phyloP scores from a whole-genome alignment of 495 filamentous ascomycete species.

The Lentithecium fluviatile region DNA sequence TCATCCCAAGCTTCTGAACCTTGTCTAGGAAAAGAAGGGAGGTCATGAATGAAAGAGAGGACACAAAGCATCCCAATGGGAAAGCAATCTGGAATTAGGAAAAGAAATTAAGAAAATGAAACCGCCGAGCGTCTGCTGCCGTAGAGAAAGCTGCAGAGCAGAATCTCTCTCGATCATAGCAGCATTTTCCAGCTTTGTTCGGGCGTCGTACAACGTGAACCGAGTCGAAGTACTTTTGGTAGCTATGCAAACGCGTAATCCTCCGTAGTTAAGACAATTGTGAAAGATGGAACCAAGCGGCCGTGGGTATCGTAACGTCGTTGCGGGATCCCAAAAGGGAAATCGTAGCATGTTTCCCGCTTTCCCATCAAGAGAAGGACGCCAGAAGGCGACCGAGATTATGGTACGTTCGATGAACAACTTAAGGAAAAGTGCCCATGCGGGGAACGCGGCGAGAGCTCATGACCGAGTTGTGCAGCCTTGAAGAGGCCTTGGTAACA shows the following conservation, averaged over 20 bases:
- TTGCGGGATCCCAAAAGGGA: neutral
- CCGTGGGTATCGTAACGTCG: constrained; percentile 32
- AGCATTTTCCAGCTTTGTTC: neutral
- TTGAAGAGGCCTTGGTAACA: constrained; percentile 22
- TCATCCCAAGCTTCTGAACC: constrained; percentile 20
- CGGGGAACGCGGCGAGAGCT: constrained; percentile 14
- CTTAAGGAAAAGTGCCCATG: constrained; percentile 29
- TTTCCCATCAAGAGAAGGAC: neutral
- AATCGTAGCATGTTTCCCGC: neutral
- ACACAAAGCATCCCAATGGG: neutral
- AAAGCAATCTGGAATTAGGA: neutral
- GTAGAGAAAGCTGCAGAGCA: too few relatives aligned
- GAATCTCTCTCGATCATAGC: too few relatives aligned
- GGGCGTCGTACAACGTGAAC: neutral
- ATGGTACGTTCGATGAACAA: too few relatives aligned
- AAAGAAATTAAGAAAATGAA: neutral
- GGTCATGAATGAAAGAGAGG: neutral
- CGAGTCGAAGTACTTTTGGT: constrained; percentile 4
- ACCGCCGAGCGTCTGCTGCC: neutral
- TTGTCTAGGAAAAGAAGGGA: neutral
- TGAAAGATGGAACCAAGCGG: constrained; percentile 3
- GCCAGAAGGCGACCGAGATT: too few relatives aligned
- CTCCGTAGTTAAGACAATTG: constrained; percentile 13
- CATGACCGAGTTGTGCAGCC: constrained; percentile 16
- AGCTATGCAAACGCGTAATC: constrained; percentile 4